phyloP scores from a whole-genome alignment of 495 filamentous ascomycete species.

The Podospora conica region DNA sequence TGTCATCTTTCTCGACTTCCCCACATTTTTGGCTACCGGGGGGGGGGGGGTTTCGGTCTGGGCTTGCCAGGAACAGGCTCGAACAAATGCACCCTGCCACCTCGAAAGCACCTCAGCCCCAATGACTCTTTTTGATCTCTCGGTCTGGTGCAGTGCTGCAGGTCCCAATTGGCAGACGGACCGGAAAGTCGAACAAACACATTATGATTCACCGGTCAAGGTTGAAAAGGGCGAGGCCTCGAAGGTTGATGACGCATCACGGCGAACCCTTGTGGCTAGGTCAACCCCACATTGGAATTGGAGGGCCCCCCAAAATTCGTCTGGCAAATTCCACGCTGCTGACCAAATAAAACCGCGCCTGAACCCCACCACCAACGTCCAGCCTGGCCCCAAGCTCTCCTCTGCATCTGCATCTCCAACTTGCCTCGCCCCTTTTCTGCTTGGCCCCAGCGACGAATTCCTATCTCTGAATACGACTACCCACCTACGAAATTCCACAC shows the following conservation, averaged over 20 bases:
- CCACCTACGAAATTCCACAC: not conserved
- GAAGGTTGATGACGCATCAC: conserved; percentile 9
- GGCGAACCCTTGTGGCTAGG: conserved; percentile 2
- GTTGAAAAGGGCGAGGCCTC: not conserved
- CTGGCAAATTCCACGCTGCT: conserved; percentile 16
- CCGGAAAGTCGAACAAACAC: not conserved
- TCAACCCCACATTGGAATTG: not conserved
- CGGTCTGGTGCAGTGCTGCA: not conserved
- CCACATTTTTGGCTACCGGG: not conserved
- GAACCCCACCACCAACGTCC: conserved; percentile 22
- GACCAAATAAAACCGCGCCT: conserved; percentile 10
- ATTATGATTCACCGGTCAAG: not conserved
- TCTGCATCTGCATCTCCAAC: not conserved
- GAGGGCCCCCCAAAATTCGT: conserved; percentile 4
- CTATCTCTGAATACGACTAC: not conserved
- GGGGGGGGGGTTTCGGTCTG: too few relatives aligned
- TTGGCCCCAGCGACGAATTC: not conserved
- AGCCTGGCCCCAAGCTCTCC: not conserved
- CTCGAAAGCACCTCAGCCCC: not conserved
- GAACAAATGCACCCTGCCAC: not conserved
- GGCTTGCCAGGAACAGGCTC: not conserved
- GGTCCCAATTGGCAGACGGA: not conserved
- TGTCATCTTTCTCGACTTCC: not conserved
- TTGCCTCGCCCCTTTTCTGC: not conserved
- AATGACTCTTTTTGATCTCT: not conserved